Evolutionary conservation across 768 basidiomycete species (phyloP), one percentile per base, ranked within the genome.

Genomic region (Termitomyces sp.): DNA sequence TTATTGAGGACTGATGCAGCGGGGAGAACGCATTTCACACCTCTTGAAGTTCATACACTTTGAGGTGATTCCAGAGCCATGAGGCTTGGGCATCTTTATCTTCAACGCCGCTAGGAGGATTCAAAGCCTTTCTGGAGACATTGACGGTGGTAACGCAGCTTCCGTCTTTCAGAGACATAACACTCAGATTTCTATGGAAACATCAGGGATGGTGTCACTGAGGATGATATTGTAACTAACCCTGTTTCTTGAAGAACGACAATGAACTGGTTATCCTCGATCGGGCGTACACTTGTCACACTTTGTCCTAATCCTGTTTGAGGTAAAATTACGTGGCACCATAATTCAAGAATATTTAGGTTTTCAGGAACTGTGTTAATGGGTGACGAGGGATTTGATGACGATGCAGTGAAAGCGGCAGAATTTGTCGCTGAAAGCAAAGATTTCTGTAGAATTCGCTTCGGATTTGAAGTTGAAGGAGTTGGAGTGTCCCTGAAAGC

Each of bases 201-300:
- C 28, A 12, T 21, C 52, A 50, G 59, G 53, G 60, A 44, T 54
- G 50, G 33, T 38, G 57, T 43, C n/a, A 45, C 46, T 28, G 7
- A 30, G 46, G n/a, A 53, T 8, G 37, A 11, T 33, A 23, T 19
- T n/a, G 41, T 9, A 37, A 67, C 75, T 65, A 64, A 90, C 90
- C 90, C 91, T 42, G 80, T 76, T 62, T 82, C 76, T 50, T 86
- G 85, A 41, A 92, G 68, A 23, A 79, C 79, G 1, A 80, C 71
- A 28, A 89, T 55, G 47, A 79, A 66, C 10, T 70, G 58, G 12
- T 72, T 69, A 26, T 72, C 68, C n/a, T 76, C 70, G 12, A 85
- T 67, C 10, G 78, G 51, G 9, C 75, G 65, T 33, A 89, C 65
- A n/a, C 76, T 74, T 19, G 76, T 70, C 1, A 86, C 73, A 12